A percentile compares a stretch with the other conserved stretches of the same genome.
phyloP scores from a whole-genome alignment of 352 stramenopile species.

The Globisporangium orthogonon region DNA sequence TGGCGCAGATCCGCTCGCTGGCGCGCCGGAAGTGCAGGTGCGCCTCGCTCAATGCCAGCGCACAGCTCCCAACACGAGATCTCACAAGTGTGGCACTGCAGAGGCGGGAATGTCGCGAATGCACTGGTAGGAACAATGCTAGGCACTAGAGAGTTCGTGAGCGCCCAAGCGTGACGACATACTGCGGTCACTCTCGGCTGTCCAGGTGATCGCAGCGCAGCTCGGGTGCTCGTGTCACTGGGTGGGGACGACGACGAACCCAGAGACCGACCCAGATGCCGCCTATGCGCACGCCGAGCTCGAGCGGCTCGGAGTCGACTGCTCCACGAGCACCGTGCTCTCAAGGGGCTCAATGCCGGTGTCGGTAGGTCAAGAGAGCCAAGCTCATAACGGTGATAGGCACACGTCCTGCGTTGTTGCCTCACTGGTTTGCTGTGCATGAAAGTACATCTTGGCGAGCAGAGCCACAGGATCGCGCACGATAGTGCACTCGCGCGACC shows the following conservation, averaged over 20 bases:
- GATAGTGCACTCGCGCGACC: constrained; percentile 59
- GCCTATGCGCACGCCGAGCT: constrained; percentile 48
- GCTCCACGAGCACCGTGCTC: constrained; percentile 27
- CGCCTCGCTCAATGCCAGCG: background rate
- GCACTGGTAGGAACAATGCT: constrained; percentile 28
- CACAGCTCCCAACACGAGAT: background rate
- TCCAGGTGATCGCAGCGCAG: constrained; percentile 52
- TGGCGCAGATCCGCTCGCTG: constrained; percentile 38
- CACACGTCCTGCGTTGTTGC: no score
- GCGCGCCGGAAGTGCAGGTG: constrained; percentile 41
- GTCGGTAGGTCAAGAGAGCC: constrained; percentile 28
- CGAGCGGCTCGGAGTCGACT: constrained; percentile 37
- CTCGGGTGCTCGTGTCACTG: constrained; percentile 44
- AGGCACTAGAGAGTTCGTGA: background rate
- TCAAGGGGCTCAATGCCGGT: constrained; percentile 46
- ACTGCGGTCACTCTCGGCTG: background rate
- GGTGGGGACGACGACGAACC: constrained; percentile 58
- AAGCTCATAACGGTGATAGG: background rate
- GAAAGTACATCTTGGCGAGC: constrained; percentile 67
- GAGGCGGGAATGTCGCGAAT: constrained; percentile 65
- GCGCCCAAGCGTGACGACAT: background rate
- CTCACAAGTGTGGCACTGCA: constrained; percentile 3
- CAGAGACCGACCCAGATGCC: constrained; percentile 38
- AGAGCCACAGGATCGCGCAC: constrained; percentile 52
- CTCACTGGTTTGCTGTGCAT: background rate